These are phyloP conservation scores for Poa annua DNA, from an alignment of 176 grass and related monocot genomes.

Conservation along the genomic window DNA sequence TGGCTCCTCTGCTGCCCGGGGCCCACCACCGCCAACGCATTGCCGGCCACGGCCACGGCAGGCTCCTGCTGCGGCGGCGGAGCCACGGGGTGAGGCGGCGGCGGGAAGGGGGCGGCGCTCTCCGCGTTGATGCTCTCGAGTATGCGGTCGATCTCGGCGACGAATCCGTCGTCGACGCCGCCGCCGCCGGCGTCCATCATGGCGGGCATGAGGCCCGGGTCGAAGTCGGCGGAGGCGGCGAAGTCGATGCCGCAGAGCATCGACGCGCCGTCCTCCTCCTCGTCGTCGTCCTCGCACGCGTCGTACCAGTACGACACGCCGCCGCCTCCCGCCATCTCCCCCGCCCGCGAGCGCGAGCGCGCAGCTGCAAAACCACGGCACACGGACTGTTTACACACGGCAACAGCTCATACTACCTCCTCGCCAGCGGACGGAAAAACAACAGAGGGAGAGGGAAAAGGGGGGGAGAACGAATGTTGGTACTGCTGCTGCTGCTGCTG, in stretches of 20 bases:
- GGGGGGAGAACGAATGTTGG: slow-evolving; percentile 45
- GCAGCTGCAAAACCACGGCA: slow-evolving; percentile 24
- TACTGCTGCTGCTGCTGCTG: slow-evolving; percentile 38
- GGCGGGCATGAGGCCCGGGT: slow-evolving; percentile 61
- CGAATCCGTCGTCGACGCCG: slow-evolving; percentile 72
- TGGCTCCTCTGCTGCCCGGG: slow-evolving; percentile 32
- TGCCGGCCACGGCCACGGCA: slow-evolving; percentile 24
- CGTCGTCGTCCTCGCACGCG: slow-evolving; percentile 72
- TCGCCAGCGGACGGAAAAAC: no score
- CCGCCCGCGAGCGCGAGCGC: no score
- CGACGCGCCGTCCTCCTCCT: not conserved
- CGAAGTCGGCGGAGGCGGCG: slow-evolving; percentile 64
- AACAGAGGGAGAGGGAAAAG: not conserved
- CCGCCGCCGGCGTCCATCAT: slow-evolving; percentile 42
- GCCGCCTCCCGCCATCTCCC: slow-evolving; percentile 45
- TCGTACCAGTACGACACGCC: slow-evolving; percentile 86
- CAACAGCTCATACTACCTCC: no score
- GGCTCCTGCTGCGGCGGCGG: not conserved
- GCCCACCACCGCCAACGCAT: slow-evolving; percentile 10
- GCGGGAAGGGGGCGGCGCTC: not conserved
- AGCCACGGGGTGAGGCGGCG: not conserved
- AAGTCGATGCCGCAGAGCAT: slow-evolving; percentile 80
- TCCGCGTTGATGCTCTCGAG: slow-evolving; percentile 94
- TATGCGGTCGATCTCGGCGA: slow-evolving; percentile 91
- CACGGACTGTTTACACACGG: slow-evolving; percentile 32